These are phyloP conservation scores for Trichomonascaceae sp. DNA, from an alignment of 1,139 yeast species.

Conservation along the genomic window DNA sequence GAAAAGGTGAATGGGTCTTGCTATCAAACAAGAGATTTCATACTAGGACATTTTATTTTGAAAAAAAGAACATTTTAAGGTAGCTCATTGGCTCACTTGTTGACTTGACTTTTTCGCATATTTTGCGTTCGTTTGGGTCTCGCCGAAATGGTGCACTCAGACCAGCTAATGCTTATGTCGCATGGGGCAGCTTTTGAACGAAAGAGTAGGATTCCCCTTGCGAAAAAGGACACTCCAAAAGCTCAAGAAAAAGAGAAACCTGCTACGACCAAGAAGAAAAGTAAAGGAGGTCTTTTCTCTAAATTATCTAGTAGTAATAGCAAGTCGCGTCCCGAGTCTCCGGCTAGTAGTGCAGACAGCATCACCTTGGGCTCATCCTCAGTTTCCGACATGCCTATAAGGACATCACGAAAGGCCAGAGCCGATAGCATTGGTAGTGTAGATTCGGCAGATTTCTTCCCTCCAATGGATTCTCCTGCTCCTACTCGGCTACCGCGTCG, in stretches of 20 bases:
- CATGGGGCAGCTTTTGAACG: neutral
- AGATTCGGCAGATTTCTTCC: neutral
- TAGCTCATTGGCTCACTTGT: neutral
- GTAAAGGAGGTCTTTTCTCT: neutral
- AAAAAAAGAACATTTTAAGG: neutral
- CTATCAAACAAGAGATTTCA: neutral
- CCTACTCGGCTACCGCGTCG: neutral
- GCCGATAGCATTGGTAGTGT: neutral
- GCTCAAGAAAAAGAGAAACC: neutral
- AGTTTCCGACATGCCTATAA: neutral
- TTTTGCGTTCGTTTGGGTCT: neutral
- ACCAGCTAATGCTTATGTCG: neutral
- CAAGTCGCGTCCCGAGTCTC: neutral
- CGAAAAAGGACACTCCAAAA: neutral
- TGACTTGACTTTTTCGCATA: neutral
- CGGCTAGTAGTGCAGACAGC: neutral
- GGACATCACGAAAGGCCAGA: neutral
- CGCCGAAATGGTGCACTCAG: neutral
- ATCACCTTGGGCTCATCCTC: neutral
- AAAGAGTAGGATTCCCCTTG: neutral
- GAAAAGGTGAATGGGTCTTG: neutral
- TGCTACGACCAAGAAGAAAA: neutral
- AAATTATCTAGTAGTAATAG: neutral
- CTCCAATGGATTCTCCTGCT: neutral
- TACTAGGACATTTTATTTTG: neutral